Base-by-base conservation (phyloP, 1,139 yeast species). In the Pichia sp. region DNA sequence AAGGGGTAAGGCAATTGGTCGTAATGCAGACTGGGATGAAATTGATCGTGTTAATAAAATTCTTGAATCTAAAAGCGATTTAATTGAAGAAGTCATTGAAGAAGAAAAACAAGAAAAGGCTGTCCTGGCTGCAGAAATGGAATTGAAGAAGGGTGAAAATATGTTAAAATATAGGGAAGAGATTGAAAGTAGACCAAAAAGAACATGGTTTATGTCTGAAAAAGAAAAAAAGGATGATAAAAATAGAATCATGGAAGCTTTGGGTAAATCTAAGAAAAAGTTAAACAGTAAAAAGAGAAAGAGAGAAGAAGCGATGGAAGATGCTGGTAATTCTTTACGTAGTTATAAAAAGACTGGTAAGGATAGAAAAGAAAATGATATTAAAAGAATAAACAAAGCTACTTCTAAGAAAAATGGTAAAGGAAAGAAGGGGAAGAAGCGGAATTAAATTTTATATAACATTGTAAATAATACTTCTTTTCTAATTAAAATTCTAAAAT, bases 131-230 rank as follows among this genome's bases (percentile, higher is more conserved):
- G 97, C 97, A 1, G 98, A 91, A 66, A 82, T 88, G 82, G 94
- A 91, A 59, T 64, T 91, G 42, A 76, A 74, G 50, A 87, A 85
- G 62, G 95, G 95, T 43, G 81, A 82, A 53, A 91, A 91, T 60
- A 57, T 91, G 56, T 67, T 93, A 53, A 83, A 76, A 56, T 88
- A 85, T 56, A 78, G 77, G 50, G 76, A 76, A 41, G 98, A 91
- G 62, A 91, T 91, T 57, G 76, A 78, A 51, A 69, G 95, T 2
- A 75, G 97, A 57, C 98, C 98, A 25, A 87, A 77, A 65, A 78
- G 99, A 67, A 91, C 98, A 0, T 91, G 99, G 99, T 91, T 91
- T 64, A 93, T 86, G 61, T 66, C 76, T 31, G 89, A 82, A 49
- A 68, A 71, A 49, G 93, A 85, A 31, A 83, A 82, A 68, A 78